Conservation (phyloP, 78 protist species). For the Bigelowiella natans region DNA sequence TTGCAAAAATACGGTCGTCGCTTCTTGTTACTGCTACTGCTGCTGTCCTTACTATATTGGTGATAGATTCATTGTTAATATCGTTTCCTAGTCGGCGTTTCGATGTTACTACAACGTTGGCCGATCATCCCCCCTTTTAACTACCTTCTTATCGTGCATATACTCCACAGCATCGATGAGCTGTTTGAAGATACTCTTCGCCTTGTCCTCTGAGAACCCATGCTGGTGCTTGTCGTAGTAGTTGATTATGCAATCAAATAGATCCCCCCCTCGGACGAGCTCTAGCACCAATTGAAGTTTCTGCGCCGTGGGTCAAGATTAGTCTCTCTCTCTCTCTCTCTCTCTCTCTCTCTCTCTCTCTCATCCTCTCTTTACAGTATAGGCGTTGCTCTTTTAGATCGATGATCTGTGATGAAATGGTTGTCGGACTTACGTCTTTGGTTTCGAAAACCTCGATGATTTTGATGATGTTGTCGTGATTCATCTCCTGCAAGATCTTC, state of each 20-base stretch:
- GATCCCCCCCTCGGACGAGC: background rate
- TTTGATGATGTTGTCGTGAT: constrained; percentile 11
- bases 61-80: no score
- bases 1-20: no score
- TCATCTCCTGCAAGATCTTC: background rate
- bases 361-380: no score
- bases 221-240: background rate
- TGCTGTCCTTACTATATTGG: no score
- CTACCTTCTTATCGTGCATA: background rate
- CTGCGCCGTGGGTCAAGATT: background rate
- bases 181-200: background rate
- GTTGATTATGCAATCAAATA: background rate
- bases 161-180: background rate
- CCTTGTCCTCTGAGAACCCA: background rate
- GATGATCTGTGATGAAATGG: no score
- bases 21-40: no score
- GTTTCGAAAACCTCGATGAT: background rate
- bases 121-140: no score
- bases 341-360: no score
- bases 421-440: background rate
- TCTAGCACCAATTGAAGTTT: background rate
- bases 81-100: no score
- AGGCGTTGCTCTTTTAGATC: no score
- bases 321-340: background rate
- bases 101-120: no score